phyloP scores from a whole-genome alignment of 2,329 filamentous ascomycete species.

The Aspergillus tamarii region DNA sequence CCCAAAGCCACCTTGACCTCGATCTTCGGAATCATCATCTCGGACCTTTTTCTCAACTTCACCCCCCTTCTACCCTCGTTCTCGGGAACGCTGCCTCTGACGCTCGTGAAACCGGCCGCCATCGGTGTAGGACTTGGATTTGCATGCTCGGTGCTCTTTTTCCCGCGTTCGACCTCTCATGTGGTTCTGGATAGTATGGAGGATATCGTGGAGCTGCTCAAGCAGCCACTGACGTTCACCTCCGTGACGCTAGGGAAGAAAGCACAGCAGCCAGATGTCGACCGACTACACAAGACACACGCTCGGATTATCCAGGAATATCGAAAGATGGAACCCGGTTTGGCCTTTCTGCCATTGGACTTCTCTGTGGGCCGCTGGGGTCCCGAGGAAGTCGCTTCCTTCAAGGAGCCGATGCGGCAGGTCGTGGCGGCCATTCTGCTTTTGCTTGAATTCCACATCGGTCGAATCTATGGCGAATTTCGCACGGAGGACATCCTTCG shows the following conservation, averaged over 20 bases:
- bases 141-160: conserved; percentile 50
- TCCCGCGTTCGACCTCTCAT: conserved; percentile 55
- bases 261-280: conserved; percentile 19
- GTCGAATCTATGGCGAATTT: conserved; percentile 21
- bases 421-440: conserved; percentile 40
- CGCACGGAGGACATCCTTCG: conserved; percentile 8
- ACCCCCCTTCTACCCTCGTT: conserved; percentile 50
- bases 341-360: conserved; percentile 53
- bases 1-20: conserved; percentile 51
- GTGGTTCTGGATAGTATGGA: conserved; percentile 42
- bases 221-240: conserved; percentile 37
- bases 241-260: conserved; percentile 20
- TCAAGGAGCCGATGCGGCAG: conserved; percentile 43
- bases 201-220: conserved; percentile 32
- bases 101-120: conserved; percentile 51
- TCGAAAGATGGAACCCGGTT: conserved; percentile 42
- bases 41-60: conserved; percentile 50
- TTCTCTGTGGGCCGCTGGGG: conserved; percentile 52
- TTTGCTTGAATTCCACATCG: conserved; percentile 50
- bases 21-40: conserved; percentile 53
- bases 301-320: conserved; percentile 39
- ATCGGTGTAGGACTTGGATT: conserved; percentile 52
- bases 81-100: conserved; percentile 41
- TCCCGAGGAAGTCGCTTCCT: conserved; percentile 45
- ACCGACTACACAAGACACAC: conserved; percentile 36